Evolutionary conservation across 2,329 filamentous ascomycete species (phyloP).

Genomic region (Didymella pinodella): DNA sequence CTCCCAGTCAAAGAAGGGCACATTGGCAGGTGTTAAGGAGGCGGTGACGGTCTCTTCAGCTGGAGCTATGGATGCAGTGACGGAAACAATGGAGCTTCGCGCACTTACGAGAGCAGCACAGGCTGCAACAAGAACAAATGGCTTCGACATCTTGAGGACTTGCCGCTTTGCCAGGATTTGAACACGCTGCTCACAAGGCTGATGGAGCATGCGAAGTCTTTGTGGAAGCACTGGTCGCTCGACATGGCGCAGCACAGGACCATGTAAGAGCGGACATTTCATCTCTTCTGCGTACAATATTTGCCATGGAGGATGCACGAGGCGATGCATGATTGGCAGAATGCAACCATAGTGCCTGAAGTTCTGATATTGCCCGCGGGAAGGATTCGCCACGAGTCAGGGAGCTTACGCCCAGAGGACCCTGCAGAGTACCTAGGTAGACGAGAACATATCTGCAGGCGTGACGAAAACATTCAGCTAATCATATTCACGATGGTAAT

Average conservation of each 20-base stretch:
- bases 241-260: not conserved
- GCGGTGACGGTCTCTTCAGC: conserved; percentile 36
- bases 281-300: conserved; percentile 11
- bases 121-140: conserved; percentile 24
- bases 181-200: not conserved
- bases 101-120: conserved; percentile 27
- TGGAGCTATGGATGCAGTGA: conserved; percentile 31
- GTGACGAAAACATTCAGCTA: not conserved
- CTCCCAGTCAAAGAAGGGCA: conserved; percentile 34
- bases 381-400: conserved; percentile 31
- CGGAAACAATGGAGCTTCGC: conserved; percentile 28
- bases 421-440: conserved; percentile 16
- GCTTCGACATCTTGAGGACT: conserved; percentile 26
- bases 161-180: not conserved
- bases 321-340: conserved; percentile 4
- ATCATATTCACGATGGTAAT: not conserved
- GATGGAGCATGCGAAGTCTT: not conserved
- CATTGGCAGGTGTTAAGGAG: conserved; percentile 30
- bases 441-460: not conserved
- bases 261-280: not conserved
- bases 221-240: not conserved
- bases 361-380: conserved; percentile 12
- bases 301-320: conserved; percentile 21
- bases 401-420: conserved; percentile 26
- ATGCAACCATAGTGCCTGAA: not conserved